Conservation (phyloP, 148 eudicot species). For the Gaultheria prostrata region DNA sequence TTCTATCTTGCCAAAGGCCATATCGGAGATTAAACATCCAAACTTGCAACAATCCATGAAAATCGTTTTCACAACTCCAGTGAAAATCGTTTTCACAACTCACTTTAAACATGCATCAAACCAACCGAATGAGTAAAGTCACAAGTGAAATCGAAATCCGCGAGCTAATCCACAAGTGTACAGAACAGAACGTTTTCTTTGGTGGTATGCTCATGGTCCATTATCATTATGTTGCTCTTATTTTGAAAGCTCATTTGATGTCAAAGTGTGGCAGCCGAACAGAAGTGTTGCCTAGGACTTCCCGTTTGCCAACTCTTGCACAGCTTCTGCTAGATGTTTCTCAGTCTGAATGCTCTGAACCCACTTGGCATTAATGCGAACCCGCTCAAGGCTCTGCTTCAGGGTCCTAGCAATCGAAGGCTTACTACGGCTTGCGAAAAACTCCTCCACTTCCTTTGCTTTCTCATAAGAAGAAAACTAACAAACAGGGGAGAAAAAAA, state of each 20-base stretch:
- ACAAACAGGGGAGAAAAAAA: neutral
- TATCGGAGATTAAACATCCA: neutral
- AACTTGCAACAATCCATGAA: neutral
- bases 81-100: neutral
- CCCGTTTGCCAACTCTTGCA: constrained; percentile 60
- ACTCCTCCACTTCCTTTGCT: constrained; percentile 76
- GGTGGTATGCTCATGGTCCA: neutral
- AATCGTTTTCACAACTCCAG: neutral
- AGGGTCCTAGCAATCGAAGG: constrained; percentile 75
- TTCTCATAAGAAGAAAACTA: constrained; percentile 75
- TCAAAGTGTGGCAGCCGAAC: neutral
- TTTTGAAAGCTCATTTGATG: neutral
- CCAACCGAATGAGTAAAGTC: neutral
- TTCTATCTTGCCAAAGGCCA: no score
- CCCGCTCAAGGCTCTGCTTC: constrained; percentile 89
- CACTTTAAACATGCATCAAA: neutral
- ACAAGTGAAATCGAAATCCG: neutral
- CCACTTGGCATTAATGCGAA: constrained; percentile 82
- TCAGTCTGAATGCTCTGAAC: constrained; percentile 68
- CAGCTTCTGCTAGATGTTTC: constrained; percentile 48
- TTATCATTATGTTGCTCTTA: neutral
- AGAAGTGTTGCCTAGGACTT: neutral
- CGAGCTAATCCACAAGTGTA: neutral
- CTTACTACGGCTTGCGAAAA: constrained; percentile 55
- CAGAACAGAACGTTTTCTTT: neutral